Evolutionary conservation across 495 filamentous ascomycete species (phyloP).

Genomic region (Xylaria castorea): DNA sequence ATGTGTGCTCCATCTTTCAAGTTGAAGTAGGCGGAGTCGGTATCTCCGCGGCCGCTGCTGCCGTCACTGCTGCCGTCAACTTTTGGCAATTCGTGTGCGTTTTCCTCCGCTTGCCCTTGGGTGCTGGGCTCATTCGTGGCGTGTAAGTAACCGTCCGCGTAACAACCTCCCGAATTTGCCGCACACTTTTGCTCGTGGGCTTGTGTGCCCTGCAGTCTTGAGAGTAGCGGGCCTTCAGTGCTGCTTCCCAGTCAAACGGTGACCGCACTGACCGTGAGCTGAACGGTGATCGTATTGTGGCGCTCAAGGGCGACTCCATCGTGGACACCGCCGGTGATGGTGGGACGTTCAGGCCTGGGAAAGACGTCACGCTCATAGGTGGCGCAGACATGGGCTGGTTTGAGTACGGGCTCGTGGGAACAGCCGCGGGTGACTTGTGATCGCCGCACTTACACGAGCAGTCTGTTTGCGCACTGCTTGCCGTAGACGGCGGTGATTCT

Average conservation of each 20-base stretch:
- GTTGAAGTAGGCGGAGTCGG: slow-evolving; percentile 17
- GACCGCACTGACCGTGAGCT: slow-evolving; percentile 63
- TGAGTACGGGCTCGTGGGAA: slow-evolving; percentile 52
- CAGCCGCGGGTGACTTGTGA: slow-evolving; percentile 45
- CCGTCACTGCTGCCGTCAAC: slow-evolving; percentile 32
- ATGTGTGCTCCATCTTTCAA: neutral
- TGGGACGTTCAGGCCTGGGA: slow-evolving; percentile 64
- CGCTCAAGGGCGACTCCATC: slow-evolving; percentile 52
- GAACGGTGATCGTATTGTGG: slow-evolving; percentile 52
- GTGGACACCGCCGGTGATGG: slow-evolving; percentile 63
- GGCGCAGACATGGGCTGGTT: slow-evolving; percentile 64
- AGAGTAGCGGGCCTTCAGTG: slow-evolving; percentile 58
- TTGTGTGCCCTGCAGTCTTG: slow-evolving; percentile 52
- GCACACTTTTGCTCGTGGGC: slow-evolving; percentile 56
- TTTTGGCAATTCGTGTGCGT: slow-evolving; percentile 39
- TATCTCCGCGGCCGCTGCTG: slow-evolving; percentile 21
- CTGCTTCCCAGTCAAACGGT: slow-evolving; percentile 67
- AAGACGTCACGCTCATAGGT: slow-evolving; percentile 52
- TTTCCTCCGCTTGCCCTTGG: slow-evolving; percentile 78
- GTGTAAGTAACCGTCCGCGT: slow-evolving; percentile 80
- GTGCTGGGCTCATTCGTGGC: slow-evolving; percentile 70
- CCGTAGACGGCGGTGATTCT: slow-evolving; percentile 61
- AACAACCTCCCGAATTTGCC: slow-evolving; percentile 71
- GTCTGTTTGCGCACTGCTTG: slow-evolving; percentile 56
- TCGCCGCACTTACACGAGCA: slow-evolving; percentile 63